phyloP scores from a whole-genome alignment of 768 basidiomycete genomes.

The Tephrocybe sp. region DNA sequence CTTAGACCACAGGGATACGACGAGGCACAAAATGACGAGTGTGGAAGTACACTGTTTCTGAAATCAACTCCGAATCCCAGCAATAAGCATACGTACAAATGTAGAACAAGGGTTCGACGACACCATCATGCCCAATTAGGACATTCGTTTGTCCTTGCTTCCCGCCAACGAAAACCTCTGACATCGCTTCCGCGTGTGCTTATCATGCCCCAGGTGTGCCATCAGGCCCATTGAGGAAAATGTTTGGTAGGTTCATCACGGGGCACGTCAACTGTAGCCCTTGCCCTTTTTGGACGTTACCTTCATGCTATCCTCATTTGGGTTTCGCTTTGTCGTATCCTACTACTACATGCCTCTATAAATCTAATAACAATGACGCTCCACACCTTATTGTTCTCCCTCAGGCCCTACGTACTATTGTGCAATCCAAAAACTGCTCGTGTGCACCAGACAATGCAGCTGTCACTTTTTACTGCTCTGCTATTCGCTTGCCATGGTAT shows the following conservation, averaged over 20 bases:
- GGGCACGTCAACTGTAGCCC: background rate
- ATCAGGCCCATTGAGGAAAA: background rate
- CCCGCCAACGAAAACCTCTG: background rate
- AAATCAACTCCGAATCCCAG: too few species aligned
- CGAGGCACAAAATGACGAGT: too few species aligned
- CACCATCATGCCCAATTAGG: slow-evolving; percentile 8
- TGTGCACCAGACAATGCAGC: slow-evolving; percentile 25
- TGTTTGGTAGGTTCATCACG: background rate
- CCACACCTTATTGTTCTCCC: slow-evolving; percentile 14
- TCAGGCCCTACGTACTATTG: background rate
- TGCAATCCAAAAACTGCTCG: background rate
- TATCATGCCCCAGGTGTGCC: too few species aligned
- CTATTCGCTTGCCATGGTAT: slow-evolving; percentile 29
- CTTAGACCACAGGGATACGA: too few species aligned
- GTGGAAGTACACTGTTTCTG: too few species aligned
- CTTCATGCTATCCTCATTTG: slow-evolving; percentile 20
- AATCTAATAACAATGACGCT: slow-evolving; percentile 8
- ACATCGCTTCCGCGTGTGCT: too few species aligned
- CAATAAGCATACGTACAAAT: too few species aligned
- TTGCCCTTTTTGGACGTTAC: slow-evolving; percentile 19
- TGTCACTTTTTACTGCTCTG: slow-evolving; percentile 23
- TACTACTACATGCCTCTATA: slow-evolving; percentile 2
- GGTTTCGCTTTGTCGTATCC: slow-evolving; percentile 20
- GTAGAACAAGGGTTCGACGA: slow-evolving; percentile 11
- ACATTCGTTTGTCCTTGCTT: slow-evolving; percentile 13